Conservation (phyloP, 306 rosid genomes). For the Neltuma alba region DNA sequence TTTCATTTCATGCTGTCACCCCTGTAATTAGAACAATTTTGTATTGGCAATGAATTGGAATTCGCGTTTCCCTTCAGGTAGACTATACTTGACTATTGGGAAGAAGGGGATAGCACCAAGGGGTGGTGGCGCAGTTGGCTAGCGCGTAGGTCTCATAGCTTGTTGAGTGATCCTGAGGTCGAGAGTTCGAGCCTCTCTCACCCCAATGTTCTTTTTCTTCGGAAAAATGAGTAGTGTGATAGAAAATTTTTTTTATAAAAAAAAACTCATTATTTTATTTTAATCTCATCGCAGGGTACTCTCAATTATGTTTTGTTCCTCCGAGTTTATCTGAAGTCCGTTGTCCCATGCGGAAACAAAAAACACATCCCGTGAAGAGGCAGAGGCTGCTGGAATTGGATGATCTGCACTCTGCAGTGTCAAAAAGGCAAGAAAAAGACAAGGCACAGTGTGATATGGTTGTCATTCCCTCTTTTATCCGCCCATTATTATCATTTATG, state of each 20-base stretch:
- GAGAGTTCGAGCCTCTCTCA: not conserved
- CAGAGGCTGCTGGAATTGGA: not conserved
- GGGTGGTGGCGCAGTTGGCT: conserved; percentile 1
- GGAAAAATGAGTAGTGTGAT: too few species aligned
- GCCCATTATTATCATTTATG: conserved; percentile 13
- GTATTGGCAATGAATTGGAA: too few species aligned
- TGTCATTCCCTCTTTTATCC: not conserved
- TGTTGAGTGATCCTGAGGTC: not conserved
- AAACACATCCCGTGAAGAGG: not conserved
- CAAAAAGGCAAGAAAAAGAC: not conserved
- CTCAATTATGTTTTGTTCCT: too few species aligned
- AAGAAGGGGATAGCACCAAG: not conserved
- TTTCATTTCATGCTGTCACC: not conserved
- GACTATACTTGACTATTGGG: too few species aligned
- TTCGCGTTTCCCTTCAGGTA: too few species aligned
- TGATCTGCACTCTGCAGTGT: not conserved
- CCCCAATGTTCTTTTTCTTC: not conserved
- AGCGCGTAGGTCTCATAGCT: not conserved
- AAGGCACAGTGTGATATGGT: not conserved
- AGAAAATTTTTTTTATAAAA: too few species aligned
- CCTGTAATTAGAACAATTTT: not conserved
- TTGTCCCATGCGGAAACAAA: not conserved
- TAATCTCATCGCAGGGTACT: too few species aligned
- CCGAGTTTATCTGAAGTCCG: not conserved
- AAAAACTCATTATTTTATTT: too few species aligned